Base-by-base conservation (phyloP, 495 filamentous ascomycete species). In the Neurospora pannonica region DNA sequence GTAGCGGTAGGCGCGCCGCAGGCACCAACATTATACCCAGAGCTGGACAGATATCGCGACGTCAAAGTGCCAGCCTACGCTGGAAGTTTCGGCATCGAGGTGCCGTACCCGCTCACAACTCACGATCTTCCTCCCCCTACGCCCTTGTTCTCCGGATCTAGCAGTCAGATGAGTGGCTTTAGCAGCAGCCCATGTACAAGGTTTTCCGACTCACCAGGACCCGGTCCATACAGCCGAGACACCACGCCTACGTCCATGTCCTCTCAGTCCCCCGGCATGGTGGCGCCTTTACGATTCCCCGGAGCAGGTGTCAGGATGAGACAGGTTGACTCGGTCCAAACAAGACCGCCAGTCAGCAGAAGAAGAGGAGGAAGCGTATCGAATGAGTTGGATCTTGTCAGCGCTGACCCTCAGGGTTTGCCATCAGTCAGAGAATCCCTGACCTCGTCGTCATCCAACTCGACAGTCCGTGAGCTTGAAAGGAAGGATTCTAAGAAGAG, bases 181-280 rank as follows among this genome's bases (percentile, higher is more conserved):
- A 91, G 91, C 73, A 92, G 90, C 73, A 98, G 92, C 74, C 94
- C 95, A 60, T 98, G 96, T n/a, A 98, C 94, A 40, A 87, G 93
- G 74, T 97, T 95, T 77, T 97, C 95, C 38, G 94, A 92, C 71
- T 99, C 96, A 4, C 96, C 96, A 11, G 93, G 94, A 6, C 86
- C 92, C 39, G 85, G 87, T 40, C 83, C 87, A 73, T 98, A 97
- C 83, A 97, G 95, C 82, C 88, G 92, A 77, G 92, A 93, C 54
- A 97, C 96, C 11, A 98, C 96, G 3, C 95, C 96, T 1, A 97
- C 95, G n/a, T 97, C 96, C 9, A 89, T 94, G 78, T 97, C 94
- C 9, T 98, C 96, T n/a, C 92, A 96, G 80, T 99, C 96, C 42
- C 94, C 96, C 13, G 92, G 93, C 2, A 87, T 94, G 43, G 80